These are phyloP conservation scores for Arthrobotrys musiformis DNA, from an alignment of 2,329 filamentous ascomycete genomes.

Conservation along the genomic window DNA sequence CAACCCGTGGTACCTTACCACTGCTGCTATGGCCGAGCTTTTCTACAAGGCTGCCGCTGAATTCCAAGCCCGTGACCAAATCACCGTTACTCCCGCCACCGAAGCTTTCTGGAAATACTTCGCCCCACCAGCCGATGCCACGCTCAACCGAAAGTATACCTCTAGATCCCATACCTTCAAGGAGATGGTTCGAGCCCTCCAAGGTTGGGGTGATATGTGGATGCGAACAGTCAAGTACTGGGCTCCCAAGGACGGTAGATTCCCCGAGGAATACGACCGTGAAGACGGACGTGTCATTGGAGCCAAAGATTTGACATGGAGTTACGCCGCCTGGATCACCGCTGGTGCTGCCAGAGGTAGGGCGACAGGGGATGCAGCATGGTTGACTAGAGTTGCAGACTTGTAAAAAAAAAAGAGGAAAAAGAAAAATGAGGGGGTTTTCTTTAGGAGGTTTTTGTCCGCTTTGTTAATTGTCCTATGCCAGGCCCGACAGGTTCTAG, in stretches of 20 bases:
- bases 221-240: conserved; percentile 48
- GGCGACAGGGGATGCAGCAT: conserved; percentile 20
- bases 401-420: conserved; percentile 28
- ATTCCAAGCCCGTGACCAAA: conserved; percentile 73
- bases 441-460: neutral
- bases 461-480: too few species aligned
- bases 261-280: conserved; percentile 65
- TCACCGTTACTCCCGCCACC: conserved; percentile 74
- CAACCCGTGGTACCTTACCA: conserved; percentile 84
- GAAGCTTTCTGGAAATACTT: conserved; percentile 73
- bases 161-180: conserved; percentile 43
- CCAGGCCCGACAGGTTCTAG: neutral
- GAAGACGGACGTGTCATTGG: conserved; percentile 63
- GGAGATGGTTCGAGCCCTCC: conserved; percentile 43
- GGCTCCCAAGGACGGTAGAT: conserved; percentile 65
- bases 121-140: conserved; percentile 21
- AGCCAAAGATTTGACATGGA: conserved; percentile 74
- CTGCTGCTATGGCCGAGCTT: conserved; percentile 80
- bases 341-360: conserved; percentile 59
- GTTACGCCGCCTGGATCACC: conserved; percentile 76
- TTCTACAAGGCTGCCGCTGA: conserved; percentile 80
- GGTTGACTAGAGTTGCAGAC: conserved; percentile 39
- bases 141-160: conserved; percentile 28
- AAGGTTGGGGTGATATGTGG: conserved; percentile 56
- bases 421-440: too few species aligned